Evolutionary conservation across 2,329 filamentous ascomycete genomes (phyloP).

Genomic region (Pleomassaria siparia): DNA sequence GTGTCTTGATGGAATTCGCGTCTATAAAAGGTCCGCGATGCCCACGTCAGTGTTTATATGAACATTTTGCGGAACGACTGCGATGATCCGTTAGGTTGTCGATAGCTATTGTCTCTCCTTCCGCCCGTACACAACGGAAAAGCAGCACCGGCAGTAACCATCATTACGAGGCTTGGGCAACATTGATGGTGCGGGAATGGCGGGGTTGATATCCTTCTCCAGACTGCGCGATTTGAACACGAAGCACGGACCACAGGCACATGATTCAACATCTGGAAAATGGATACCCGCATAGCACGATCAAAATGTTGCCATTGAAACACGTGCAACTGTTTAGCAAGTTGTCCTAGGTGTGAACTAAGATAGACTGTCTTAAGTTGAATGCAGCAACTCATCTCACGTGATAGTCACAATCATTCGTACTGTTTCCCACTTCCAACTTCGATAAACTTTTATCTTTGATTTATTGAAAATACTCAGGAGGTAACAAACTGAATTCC

Average conservation of each 20-base stretch:
- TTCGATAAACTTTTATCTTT: not conserved
- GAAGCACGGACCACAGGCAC: not conserved
- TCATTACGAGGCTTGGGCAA: not conserved
- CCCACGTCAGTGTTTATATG: not conserved
- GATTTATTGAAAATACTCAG: slow-evolving; percentile 1
- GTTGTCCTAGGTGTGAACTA: too few species aligned
- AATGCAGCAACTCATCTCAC: not conserved
- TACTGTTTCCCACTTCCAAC: not conserved
- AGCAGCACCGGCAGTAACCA: slow-evolving; percentile 3
- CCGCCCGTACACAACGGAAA: slow-evolving; percentile 8
- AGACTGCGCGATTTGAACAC: not conserved
- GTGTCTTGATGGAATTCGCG: slow-evolving; percentile 14
- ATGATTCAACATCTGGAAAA: slow-evolving; percentile 1
- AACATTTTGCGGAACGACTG: not conserved
- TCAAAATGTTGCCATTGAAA: not conserved
- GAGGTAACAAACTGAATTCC: slow-evolving; percentile 29
- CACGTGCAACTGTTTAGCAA: too few species aligned
- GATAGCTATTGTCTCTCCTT: not conserved
- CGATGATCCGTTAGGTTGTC: not conserved
- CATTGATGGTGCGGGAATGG: slow-evolving; percentile 2
- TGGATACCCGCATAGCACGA: not conserved
- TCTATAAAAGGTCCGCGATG: not conserved
- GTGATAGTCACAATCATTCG: not conserved
- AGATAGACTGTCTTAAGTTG: too few species aligned
- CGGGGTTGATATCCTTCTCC: not conserved